Base-by-base conservation (phyloP, 2,329 filamentous ascomycete genomes). In the Tolypocladium tropicale region DNA sequence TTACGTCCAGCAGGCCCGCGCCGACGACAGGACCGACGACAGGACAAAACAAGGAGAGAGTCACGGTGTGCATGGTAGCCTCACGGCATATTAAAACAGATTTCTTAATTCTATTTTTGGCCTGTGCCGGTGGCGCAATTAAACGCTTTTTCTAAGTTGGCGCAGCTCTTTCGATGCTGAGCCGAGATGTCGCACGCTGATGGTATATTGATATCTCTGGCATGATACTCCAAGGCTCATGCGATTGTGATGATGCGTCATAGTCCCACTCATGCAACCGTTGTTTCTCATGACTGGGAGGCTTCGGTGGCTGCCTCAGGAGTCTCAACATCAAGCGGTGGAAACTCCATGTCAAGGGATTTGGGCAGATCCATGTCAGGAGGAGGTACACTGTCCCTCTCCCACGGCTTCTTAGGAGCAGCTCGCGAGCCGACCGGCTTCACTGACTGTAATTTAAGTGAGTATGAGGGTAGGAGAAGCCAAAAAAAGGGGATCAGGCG, bases 401-500 rank as follows among this genome's bases (percentile, higher is more conserved):
- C 92, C 92, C 92, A 96, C 1, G 92, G 92, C 71, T 84, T 84
- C 53, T 67, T 74, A 0, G 80, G 78, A 14, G 74, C 78, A 28
- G 72, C 61, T 49, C 77, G 72, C 53, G 73, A 68, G 12, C 78
- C 78, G 41, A 79, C 67, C 0, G 78, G 78, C 53, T 76, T 76
- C 16, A 79, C 71, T 2, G 74, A 68, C 77, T 79, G 41, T 16
- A 12, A n/a, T 36, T 6, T 28, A 21, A 41, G 39, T 56, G 41
- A 58, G 52, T 16, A 32, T 3, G n/a, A n/a, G n/a, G n/a, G n/a
- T 23, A 1, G 28, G 11, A 18, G 32, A 7, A 14, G 9, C 21
- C 2, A 25, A 3, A 41, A n/a, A 16, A 10, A 18, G 2, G 41
- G 11, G 16, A 12, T 10, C 16, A 11, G 18, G 7, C 9, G 18